These are phyloP conservation scores for Colletotrichum orchidophilum DNA, from an alignment of 2,329 filamentous ascomycete species.

Conservation along the genomic window DNA sequence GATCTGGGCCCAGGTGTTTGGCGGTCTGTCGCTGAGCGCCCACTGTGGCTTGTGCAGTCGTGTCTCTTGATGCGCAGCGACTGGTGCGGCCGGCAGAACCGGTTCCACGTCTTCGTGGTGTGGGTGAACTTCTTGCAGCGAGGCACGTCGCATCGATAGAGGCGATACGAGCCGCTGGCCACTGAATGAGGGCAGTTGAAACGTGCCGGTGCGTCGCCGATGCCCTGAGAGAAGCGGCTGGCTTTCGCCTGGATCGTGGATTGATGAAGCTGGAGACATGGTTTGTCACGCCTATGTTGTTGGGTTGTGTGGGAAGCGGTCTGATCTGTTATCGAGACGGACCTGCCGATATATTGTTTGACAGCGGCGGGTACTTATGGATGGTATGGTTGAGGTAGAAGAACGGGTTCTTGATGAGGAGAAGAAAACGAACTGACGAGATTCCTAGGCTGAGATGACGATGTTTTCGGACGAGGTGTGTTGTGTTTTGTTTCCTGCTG, in stretches of 20 bases:
- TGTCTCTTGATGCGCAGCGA: constrained; percentile 26
- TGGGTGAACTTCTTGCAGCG: constrained; percentile 28
- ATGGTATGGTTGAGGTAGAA: neutral
- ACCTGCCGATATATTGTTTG: no score
- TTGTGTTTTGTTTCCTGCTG: neutral
- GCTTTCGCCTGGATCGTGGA: constrained; percentile 25
- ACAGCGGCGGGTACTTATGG: neutral
- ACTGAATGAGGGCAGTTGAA: constrained; percentile 6
- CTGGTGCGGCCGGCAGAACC: constrained; percentile 23
- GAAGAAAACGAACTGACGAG: neutral
- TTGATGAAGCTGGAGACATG: constrained; percentile 25
- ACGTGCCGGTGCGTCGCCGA: constrained; percentile 13
- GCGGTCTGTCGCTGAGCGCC: constrained; percentile 25
- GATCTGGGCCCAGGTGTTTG: constrained; percentile 27
- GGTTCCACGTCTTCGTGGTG: constrained; percentile 26
- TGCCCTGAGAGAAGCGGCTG: constrained; percentile 20
- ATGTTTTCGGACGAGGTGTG: neutral
- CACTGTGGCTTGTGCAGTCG: constrained; percentile 32
- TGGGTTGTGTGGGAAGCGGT: neutral
- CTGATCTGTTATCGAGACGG: neutral
- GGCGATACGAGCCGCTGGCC: constrained; percentile 13
- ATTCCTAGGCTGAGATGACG: neutral
- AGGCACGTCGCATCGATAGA: constrained; percentile 16
- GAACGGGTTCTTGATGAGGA: neutral
- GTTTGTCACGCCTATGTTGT: neutral